Conservation (phyloP, 2,329 filamentous ascomycete genomes). For the Fonsecaea multimorphosa region DNA sequence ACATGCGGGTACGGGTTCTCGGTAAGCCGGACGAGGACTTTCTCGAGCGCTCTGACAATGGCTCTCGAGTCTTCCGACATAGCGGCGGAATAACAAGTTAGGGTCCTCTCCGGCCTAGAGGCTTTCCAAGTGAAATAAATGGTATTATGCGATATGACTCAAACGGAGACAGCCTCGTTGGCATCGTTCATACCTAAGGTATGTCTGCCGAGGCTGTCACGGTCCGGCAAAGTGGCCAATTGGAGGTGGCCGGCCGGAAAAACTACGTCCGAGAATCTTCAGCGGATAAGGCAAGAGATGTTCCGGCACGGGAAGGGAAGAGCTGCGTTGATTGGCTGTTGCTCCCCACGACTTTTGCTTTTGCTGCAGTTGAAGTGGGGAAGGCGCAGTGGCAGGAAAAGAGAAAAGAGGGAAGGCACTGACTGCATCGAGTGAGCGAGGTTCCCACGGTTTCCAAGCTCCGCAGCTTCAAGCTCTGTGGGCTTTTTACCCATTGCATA, state of each 20-base stretch:
- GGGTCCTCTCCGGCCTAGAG: not conserved
- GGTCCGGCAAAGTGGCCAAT: not conserved
- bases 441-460: too few species aligned
- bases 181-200: not conserved
- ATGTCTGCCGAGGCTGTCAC: constrained; percentile 19
- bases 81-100: not conserved
- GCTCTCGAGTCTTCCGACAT: constrained; percentile 37
- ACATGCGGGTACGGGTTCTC: constrained; percentile 51
- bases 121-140: not conserved
- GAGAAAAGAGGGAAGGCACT: not conserved
- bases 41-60: constrained; percentile 34
- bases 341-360: constrained; percentile 1
- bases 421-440: not conserved
- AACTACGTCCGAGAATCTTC: not conserved
- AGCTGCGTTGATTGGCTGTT: constrained; percentile 17
- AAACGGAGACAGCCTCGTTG: constrained; percentile 10
- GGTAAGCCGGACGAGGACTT: constrained; percentile 30
- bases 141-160: not conserved
- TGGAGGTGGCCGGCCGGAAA: not conserved
- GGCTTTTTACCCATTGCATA: not conserved
- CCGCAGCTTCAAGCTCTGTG: not conserved
- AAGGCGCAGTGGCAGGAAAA: too few species aligned
- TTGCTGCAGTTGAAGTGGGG: constrained; percentile 5
- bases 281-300: not conserved
- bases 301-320: constrained; percentile 6